Evolutionary conservation across 2,329 filamentous ascomycete species (phyloP).

Genomic region (Penicillium sp.): DNA sequence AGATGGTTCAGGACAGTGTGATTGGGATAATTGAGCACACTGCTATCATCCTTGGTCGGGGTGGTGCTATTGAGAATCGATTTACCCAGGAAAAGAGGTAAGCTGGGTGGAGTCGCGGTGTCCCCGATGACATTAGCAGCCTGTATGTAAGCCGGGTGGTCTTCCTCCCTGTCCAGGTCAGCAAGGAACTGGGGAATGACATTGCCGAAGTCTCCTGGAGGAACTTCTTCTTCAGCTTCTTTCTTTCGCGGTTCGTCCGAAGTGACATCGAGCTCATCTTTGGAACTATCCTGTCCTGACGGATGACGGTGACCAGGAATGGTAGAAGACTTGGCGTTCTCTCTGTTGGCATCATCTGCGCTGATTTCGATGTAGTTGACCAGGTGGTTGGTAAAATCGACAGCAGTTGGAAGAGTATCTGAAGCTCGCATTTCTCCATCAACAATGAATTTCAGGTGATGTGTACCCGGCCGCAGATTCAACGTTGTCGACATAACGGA

Average conservation of each 20-base stretch:
- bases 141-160: constrained; percentile 66
- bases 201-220: constrained; percentile 59
- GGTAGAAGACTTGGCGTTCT: constrained; percentile 34
- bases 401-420: constrained; percentile 80
- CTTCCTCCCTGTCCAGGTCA: constrained; percentile 78
- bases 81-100: constrained; percentile 88
- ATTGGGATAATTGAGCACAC: constrained; percentile 92
- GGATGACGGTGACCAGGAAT: constrained; percentile 42
- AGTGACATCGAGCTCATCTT: constrained; percentile 36
- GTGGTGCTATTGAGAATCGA: constrained; percentile 89
- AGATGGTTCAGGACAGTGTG: constrained; percentile 95
- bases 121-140: constrained; percentile 71
- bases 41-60: constrained; percentile 95
- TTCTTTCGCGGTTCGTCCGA: constrained; percentile 26
- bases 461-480: constrained; percentile 83
- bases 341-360: constrained; percentile 58
- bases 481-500: constrained; percentile 71
- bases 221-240: constrained; percentile 52
- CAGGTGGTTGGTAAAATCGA: constrained; percentile 95
- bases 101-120: constrained; percentile 72
- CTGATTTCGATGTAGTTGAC: constrained; percentile 97
- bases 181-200: constrained; percentile 78
- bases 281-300: constrained; percentile 35
- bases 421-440: constrained; percentile 91
- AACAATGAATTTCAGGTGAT: constrained; percentile 94